Base-by-base conservation (phyloP, 1,284 basidiomycete species). In the Golubevia sp. region DNA sequence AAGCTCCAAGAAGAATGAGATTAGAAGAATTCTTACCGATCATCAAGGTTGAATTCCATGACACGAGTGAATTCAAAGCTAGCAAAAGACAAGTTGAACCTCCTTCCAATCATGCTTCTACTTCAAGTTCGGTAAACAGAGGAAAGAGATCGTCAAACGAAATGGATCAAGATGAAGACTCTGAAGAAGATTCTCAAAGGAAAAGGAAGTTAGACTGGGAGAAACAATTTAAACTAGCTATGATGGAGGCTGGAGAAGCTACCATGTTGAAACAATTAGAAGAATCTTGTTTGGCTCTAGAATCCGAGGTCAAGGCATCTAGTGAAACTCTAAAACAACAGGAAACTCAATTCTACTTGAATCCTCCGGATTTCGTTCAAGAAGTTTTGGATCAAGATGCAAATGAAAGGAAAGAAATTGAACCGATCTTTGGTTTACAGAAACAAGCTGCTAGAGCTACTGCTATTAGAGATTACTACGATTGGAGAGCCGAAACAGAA, bases 401-500 rank as follows among this genome's bases (percentile, higher is more conserved):
- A 61, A 68, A 73, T 24, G 74, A 78, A 60, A 63, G 71, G 55
- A 70, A 66, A 48, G 74, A 71, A 55, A 74, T 79, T 70, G 71
- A 74, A 62, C 67, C 70, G 23, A 73, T 77, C 54, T 72, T 81
- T 64, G 73, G 74, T 59, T 64, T 79, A 25, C 77, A 81, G 56
- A 79, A 79, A 67, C 77, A 77, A 52, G 71, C 73, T 0, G 79
- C 79, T 0, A 70, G 76, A 55, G 77, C 79, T 2, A 68, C 69
- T 24, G 75, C 76, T 53, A 69, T 70, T 59, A 70, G 67, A 24
- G 73, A 73, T 54, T 81, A 81, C 66, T 79, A 80, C 60, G 75
- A 74, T 30, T 81, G 79, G 79, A 65, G 79, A 44, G 67, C 73
- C 8, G 79, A 79, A 57, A 79, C 73, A 64, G 71, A 81, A 55